A percentile compares a stretch with the other conserved stretches of the same genome.
Conservation (phyloP, 208 protist species). For the Polymyxa betae region DNA sequence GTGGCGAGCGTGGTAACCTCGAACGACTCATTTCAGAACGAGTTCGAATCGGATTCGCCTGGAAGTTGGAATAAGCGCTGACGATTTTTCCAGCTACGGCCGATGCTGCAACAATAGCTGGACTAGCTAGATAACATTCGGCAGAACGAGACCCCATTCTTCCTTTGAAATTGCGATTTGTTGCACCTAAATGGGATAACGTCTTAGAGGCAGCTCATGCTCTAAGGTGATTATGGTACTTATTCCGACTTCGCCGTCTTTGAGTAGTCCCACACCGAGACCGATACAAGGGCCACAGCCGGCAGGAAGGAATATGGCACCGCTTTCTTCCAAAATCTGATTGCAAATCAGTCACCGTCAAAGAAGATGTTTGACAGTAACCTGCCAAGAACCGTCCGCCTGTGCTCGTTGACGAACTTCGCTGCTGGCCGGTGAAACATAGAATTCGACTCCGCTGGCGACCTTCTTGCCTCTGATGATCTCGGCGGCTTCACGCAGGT, state of each 20-base stretch:
- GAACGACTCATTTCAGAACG: not conserved
- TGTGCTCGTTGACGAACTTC: slow-evolving; percentile 66
- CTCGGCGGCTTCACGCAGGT: slow-evolving; percentile 65
- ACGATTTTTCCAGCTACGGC: slow-evolving; percentile 72
- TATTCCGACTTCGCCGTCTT: slow-evolving; percentile 74
- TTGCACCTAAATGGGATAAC: slow-evolving; percentile 61
- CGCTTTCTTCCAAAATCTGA: slow-evolving; percentile 55
- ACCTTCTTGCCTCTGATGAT: slow-evolving; percentile 66
- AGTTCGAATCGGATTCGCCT: not conserved
- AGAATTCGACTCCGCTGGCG: slow-evolving; percentile 71
- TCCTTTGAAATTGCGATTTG: slow-evolving; percentile 80
- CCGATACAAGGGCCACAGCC: slow-evolving; percentile 78
- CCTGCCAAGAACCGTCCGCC: not conserved
- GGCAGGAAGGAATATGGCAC: slow-evolving; percentile 72
- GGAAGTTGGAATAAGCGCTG: not conserved
- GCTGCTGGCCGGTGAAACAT: slow-evolving; percentile 73
- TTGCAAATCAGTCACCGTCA: not conserved
- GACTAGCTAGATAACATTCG: slow-evolving; percentile 74
- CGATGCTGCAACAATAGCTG: slow-evolving; percentile 74
- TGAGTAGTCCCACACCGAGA: slow-evolving; percentile 69
- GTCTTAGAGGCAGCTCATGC: not conserved
- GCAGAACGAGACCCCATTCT: slow-evolving; percentile 74
- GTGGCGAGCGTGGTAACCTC: not conserved
- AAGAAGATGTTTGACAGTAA: not conserved
- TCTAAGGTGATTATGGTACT: not conserved